phyloP scores from a whole-genome alignment of 441 rosid genomes.

The Melastoma candidum region DNA sequence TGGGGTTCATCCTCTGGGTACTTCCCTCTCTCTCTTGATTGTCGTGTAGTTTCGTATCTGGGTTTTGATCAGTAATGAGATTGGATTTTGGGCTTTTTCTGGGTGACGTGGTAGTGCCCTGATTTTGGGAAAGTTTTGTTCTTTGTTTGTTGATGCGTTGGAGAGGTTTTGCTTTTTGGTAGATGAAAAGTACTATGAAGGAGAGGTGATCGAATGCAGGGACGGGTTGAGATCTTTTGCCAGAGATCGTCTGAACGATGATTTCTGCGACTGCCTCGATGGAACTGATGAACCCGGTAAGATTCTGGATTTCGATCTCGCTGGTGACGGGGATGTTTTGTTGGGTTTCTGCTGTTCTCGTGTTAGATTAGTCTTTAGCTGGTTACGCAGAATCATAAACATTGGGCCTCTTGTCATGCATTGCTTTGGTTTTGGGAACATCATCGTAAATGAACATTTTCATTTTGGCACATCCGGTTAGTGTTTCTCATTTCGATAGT shows the following conservation, averaged over 20 bases:
- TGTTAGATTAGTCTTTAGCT: slow-evolving; percentile 1
- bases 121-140: not conserved
- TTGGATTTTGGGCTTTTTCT: not conserved
- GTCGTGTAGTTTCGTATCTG: slow-evolving; percentile 4
- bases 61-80: not conserved
- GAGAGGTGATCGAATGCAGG: slow-evolving; percentile 65
- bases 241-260: slow-evolving; percentile 70
- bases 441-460: too few species aligned
- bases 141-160: not conserved
- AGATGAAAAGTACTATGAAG: slow-evolving; percentile 62
- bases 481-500: too few species aligned
- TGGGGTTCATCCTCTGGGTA: slow-evolving; percentile 75
- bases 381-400: not conserved
- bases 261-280: slow-evolving; percentile 85
- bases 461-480: too few species aligned
- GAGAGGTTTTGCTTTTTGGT: not conserved
- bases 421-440: too few species aligned
- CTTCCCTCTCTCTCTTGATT: slow-evolving; percentile 8
- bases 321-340: not conserved
- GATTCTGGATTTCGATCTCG: not conserved
- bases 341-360: not conserved
- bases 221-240: slow-evolving; percentile 70
- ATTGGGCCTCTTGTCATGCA: too few species aligned
- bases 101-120: not conserved
- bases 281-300: slow-evolving; percentile 97